Evolutionary conservation across 106 monocot genomes (phyloP).

Genomic region (Acorus gramineus): DNA sequence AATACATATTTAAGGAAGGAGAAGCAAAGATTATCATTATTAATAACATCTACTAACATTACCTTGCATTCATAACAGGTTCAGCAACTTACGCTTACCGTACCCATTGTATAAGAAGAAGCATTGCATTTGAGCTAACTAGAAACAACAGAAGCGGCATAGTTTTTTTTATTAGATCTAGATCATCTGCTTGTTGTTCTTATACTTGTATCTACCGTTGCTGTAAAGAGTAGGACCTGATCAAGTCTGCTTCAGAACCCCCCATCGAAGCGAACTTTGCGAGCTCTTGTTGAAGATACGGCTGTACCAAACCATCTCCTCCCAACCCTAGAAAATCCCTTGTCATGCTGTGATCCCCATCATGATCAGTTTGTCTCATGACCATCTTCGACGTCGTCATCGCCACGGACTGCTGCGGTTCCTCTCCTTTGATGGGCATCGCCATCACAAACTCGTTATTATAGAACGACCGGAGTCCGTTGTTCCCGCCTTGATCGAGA

Average conservation of each 20-base stretch:
- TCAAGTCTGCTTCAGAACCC: constrained; percentile 6
- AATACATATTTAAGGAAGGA: too few relatives aligned
- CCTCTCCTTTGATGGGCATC: background rate
- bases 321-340: constrained; percentile 18
- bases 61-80: too few relatives aligned
- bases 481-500: constrained; percentile 5
- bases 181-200: too few relatives aligned
- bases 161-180: too few relatives aligned
- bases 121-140: too few relatives aligned
- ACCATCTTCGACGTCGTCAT: background rate
- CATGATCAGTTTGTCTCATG: background rate
- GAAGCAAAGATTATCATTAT: too few relatives aligned
- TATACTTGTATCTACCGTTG: too few relatives aligned
- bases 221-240: constrained; percentile 5
- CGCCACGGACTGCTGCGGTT: background rate
- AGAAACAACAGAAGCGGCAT: too few relatives aligned
- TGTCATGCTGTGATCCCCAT: constrained; percentile 5
- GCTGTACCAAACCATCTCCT: constrained; percentile 10
- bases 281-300: constrained; percentile 7
- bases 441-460: too few relatives aligned
- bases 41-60: too few relatives aligned
- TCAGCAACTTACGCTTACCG: too few relatives aligned
- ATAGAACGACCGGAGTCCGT: background rate
- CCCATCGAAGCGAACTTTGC: constrained; percentile 11
- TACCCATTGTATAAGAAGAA: too few relatives aligned